Base-by-base conservation (phyloP, 1,284 basidiomycete species). In the Sphagnurus paluster region DNA sequence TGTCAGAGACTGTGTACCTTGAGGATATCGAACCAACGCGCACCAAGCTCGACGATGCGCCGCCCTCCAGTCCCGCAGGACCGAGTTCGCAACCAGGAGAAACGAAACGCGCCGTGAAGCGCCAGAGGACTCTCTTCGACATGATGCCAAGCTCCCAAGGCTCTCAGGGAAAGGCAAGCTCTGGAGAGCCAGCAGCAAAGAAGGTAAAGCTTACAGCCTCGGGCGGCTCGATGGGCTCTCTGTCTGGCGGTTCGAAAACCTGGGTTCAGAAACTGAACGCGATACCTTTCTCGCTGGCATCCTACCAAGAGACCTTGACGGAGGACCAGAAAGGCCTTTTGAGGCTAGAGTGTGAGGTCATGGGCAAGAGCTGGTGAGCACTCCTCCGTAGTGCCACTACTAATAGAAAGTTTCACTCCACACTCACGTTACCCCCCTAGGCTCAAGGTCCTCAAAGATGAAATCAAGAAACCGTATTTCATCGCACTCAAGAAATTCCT, bases 381-480 rank as follows among this genome's bases (percentile, higher is more conserved):
- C 25, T 34, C 29, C 36, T n/a, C n/a, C n/a, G n/a, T n/a, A n/a
- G n/a, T n/a, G n/a, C n/a, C n/a, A n/a, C n/a, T n/a, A n/a, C n/a
- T n/a, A 9, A 16, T 20, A 10, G 25, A 36, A 11, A 24, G 0
- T 29, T 24, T 16, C n/a, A 24, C 19, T 62, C 30, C 19, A 34
- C 28, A 26, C 21, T 42, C 16, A 39, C 21, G 26, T 23, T 20
- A 25, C 42, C 23, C n/a, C 26, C 19, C 30, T 44, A 88, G 86
- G 86, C 65, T 88, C 39, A 88, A 87, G 61, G 55, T 87, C 20
- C 72, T 89, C 45, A 80, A 82, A 54, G 78, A 84, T 51, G 87
- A 90, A 57, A 79, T 91, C 48, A 76, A 73, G 56, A 85, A 88
- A 59, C 76, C 82, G 0, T 91, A 90, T 61, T 92, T 92, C 57